Conservation (phyloP, 2,329 filamentous ascomycete species). For the Clonostachys chloroleuca region DNA sequence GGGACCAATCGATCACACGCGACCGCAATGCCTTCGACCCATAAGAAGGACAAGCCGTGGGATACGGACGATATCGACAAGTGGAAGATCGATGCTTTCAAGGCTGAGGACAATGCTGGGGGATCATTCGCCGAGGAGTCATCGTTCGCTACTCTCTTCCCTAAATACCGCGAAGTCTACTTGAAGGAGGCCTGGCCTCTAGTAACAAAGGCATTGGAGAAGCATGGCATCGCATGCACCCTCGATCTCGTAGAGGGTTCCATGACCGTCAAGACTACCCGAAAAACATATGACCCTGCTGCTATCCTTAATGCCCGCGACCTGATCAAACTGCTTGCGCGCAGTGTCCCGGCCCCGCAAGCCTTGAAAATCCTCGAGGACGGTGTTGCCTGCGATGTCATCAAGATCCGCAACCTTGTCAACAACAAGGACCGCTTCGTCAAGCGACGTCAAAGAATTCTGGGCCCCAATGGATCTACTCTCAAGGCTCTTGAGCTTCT, state of each 20-base stretch:
- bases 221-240: conserved; percentile 82
- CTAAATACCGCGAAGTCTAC: conserved; percentile 94
- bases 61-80: conserved; percentile 97
- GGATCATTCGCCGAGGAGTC: conserved; percentile 92
- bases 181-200: conserved; percentile 90
- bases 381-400: conserved; percentile 85
- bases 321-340: conserved; percentile 85
- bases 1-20: too few relatives aligned
- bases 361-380: conserved; percentile 94
- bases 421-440: conserved; percentile 94
- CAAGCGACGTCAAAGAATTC: conserved; percentile 86
- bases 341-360: conserved; percentile 89
- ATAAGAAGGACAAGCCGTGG: conserved; percentile 90
- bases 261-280: conserved; percentile 95
- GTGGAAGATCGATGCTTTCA: conserved; percentile 90
- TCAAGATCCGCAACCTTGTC: conserved; percentile 89
- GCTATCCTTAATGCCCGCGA: conserved; percentile 92
- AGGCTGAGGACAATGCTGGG: conserved; percentile 75
- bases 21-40: conserved; percentile 72
- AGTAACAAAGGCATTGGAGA: conserved; percentile 82
- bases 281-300: conserved; percentile 87
- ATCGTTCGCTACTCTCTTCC: conserved; percentile 82
- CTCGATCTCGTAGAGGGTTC: conserved; percentile 92
- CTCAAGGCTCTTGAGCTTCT: conserved; percentile 91
- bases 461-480: conserved; percentile 87